Evolutionary conservation across 2,329 filamentous ascomycete genomes (phyloP), one percentile per base, ranked within the genome.

Genomic region (Colletotrichum trifolii): DNA sequence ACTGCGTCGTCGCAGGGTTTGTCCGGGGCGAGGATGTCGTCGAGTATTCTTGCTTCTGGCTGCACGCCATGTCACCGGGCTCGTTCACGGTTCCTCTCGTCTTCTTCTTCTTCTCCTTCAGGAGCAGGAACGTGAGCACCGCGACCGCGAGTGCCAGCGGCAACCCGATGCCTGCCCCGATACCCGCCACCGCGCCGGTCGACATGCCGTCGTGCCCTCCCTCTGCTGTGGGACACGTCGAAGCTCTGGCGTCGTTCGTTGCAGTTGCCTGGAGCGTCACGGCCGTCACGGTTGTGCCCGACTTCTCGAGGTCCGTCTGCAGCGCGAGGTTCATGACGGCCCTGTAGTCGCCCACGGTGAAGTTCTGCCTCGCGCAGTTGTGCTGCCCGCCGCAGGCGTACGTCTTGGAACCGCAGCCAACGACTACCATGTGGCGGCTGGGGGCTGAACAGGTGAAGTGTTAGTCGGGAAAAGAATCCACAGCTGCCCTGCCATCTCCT

Each of bases 101-200:
- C 61, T 53, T 67, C 50, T 60, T 67, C 50, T 60, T 57, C 15
- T 55, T 60, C 55, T 67, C 64, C 4, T 56, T 60, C 40, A 67
- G 10, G n/a, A 67, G 61, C 50, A 67, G 40, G 13, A 65, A 34
- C 2, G 42, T 60, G 17, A 67, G 38, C 25, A 47, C 46, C 1
- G 9, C 60, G n/a, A 56, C 35, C 4, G 54, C 54, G n/a, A 67
- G 34, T 6, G 61, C 46, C 25, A 67, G 38, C 40, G 64, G 61
- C 4, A 54, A 39, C 3, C 64, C 64, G n/a, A 67, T 11, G 12
- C 64, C 64, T 6, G 33, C 47, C 8, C 64, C 64, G 47, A 67
- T 65, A 1, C 64, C 64, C 4, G 42, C 61, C 11, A 55, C 64
- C 1, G 64, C 64, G 1, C 50, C 64, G 11, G 61, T 56, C 4